Evolutionary conservation across 345 rosid species (phyloP).

Genomic region (Nasturtium officinale): DNA sequence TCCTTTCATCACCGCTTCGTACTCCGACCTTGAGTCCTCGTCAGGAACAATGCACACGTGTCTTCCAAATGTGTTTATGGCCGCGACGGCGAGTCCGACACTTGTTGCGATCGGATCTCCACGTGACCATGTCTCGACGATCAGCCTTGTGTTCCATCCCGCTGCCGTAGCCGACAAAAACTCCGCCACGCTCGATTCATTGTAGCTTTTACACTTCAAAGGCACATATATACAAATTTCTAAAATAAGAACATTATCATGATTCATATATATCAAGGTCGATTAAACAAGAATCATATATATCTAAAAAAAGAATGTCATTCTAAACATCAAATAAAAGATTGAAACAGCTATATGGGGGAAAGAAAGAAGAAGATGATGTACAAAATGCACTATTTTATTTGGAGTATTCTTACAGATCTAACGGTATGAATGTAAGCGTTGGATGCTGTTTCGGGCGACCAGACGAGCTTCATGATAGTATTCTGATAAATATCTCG

Average conservation of each 20-base stretch:
- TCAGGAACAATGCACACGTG: slow-evolving; percentile 85
- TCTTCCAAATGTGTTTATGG: slow-evolving; percentile 68
- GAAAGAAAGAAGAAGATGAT: too few relatives aligned
- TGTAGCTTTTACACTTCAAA: slow-evolving; percentile 49
- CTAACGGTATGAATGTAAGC: slow-evolving; percentile 75
- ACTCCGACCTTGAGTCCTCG: slow-evolving; percentile 62
- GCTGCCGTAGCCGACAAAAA: slow-evolving; percentile 84
- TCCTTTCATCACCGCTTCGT: slow-evolving; percentile 47
- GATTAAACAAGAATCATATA: neutral
- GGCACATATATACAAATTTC: neutral
- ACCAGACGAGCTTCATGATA: slow-evolving; percentile 79
- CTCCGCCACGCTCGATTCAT: slow-evolving; percentile 76
- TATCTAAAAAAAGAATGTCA: neutral
- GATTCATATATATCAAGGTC: slow-evolving; percentile 1
- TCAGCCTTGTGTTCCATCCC: slow-evolving; percentile 79
- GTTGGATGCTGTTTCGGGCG: slow-evolving; percentile 72
- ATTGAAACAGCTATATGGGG: too few relatives aligned
- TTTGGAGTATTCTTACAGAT: slow-evolving; percentile 50
- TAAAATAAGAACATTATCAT: slow-evolving; percentile 12
- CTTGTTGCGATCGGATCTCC: slow-evolving; percentile 72
- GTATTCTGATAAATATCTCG: neutral
- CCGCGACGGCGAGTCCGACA: slow-evolving; percentile 73
- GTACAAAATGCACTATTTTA: neutral
- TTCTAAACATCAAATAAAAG: neutral
- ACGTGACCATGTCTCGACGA: slow-evolving; percentile 77